These are phyloP conservation scores for Solidago caesia DNA, from an alignment of 129 eudicot genomes.

Conservation along the genomic window DNA sequence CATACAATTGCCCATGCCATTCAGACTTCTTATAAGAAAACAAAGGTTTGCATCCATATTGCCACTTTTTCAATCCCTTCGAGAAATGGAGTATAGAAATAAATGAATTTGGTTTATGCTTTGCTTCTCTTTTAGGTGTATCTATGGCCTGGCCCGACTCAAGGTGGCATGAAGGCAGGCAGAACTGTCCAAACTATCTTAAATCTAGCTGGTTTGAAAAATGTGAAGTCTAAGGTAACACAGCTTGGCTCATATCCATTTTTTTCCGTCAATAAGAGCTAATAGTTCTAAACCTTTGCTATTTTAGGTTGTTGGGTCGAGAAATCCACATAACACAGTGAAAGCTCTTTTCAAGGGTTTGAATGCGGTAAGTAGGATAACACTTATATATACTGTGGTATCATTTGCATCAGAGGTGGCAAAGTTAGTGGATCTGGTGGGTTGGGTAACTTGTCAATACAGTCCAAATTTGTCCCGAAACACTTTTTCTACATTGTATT, in stretches of 20 bases:
- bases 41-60: slow-evolving; percentile 54
- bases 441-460: background rate
- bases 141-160: slow-evolving; percentile 89
- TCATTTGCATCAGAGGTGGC: background rate
- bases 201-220: slow-evolving; percentile 80
- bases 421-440: background rate
- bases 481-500: background rate
- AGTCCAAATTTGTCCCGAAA: background rate
- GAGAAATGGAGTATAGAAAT: background rate
- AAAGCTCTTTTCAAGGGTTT: slow-evolving; percentile 89
- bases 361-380: slow-evolving; percentile 67
- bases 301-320: slow-evolving; percentile 81
- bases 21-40: slow-evolving; percentile 82
- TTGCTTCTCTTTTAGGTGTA: slow-evolving; percentile 52
- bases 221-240: slow-evolving; percentile 87
- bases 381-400: background rate
- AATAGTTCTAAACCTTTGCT: slow-evolving; percentile 6
- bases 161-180: slow-evolving; percentile 87
- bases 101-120: background rate
- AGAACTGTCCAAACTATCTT: slow-evolving; percentile 76
- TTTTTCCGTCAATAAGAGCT: background rate
- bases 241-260: background rate
- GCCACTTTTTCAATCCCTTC: background rate
- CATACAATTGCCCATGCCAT: slow-evolving; percentile 97
- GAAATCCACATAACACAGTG: slow-evolving; percentile 90